phyloP scores from a whole-genome alignment of 2,329 filamentous ascomycete species.

The Botryotinia calthae region DNA sequence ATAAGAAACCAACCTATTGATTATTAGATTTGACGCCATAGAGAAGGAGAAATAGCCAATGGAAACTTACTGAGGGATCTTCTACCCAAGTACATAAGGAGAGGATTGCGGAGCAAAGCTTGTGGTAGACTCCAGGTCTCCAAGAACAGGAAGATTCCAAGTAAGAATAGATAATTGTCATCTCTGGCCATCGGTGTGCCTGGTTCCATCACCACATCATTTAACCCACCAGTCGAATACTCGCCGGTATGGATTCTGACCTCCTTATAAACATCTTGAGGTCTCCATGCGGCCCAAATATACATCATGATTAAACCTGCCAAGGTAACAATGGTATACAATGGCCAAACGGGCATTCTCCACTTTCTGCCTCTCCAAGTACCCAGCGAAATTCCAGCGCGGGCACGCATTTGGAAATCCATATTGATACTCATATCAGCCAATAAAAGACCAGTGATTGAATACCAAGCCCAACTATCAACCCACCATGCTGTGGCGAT shows the following conservation, averaged over 20 bases:
- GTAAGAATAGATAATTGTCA: constrained; percentile 45
- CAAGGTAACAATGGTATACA: constrained; percentile 30
- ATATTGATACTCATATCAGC: constrained; percentile 46
- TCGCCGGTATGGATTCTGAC: constrained; percentile 43
- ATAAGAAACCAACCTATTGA: constrained; percentile 43
- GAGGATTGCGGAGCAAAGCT: constrained; percentile 38
- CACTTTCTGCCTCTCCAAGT: constrained; percentile 16
- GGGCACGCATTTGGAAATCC: constrained; percentile 39
- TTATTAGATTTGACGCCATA: neutral
- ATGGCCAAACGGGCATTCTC: constrained; percentile 38
- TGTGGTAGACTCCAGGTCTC: constrained; percentile 43
- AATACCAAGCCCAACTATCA: constrained; percentile 49
- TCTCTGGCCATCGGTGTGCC: constrained; percentile 41
- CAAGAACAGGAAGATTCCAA: constrained; percentile 43
- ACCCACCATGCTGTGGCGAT: constrained; percentile 47
- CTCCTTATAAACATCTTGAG: constrained; percentile 41
- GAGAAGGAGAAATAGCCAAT: neutral
- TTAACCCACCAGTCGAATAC: constrained; percentile 42
- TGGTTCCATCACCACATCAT: constrained; percentile 37
- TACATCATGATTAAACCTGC: constrained; percentile 44
- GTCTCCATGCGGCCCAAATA: constrained; percentile 44
- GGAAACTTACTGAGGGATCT: constrained; percentile 44
- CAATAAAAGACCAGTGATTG: constrained; percentile 43
- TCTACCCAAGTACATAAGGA: constrained; percentile 43
- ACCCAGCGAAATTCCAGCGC: constrained; percentile 30